These are phyloP conservation scores for Ceriops zippeliana DNA, from an alignment of 345 rosid genomes.

Conservation along the genomic window DNA sequence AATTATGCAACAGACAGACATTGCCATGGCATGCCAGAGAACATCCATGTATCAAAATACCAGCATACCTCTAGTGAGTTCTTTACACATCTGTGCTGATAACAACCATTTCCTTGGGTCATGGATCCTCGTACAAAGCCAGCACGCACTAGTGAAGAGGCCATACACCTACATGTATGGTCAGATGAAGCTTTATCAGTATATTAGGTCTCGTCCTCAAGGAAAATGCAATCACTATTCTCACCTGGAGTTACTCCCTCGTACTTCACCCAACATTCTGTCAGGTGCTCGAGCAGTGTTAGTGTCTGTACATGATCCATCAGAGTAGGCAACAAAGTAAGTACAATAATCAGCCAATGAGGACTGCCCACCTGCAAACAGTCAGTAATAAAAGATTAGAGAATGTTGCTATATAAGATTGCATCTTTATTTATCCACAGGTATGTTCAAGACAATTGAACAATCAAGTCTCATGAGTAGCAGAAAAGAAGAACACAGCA, in stretches of 20 bases:
- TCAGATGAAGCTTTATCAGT: conserved; percentile 20
- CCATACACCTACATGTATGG: conserved; percentile 70
- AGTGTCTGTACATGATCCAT: conserved; percentile 94
- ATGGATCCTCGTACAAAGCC: conserved; percentile 93
- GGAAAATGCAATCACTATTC: conserved; percentile 10
- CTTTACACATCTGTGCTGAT: conserved; percentile 86
- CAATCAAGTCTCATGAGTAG: too few relatives aligned
- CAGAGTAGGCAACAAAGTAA: conserved; percentile 96
- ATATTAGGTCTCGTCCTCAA: conserved; percentile 7
- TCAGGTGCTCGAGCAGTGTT: conserved; percentile 99
- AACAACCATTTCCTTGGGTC: conserved; percentile 97
- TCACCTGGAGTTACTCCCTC: conserved; percentile 91
- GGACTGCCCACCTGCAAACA: conserved; percentile 89
- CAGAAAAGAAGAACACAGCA: background rate
- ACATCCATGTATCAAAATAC: background rate
- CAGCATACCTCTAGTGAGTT: conserved; percentile 70
- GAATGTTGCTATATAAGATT: background rate
- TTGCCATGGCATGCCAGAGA: background rate
- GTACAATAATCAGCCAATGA: conserved; percentile 97
- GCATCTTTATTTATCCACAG: background rate
- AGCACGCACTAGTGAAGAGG: conserved; percentile 90
- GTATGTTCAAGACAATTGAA: background rate
- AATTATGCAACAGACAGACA: background rate
- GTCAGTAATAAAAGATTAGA: conserved; percentile 10
- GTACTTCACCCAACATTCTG: conserved; percentile 96